These are phyloP conservation scores for Saccharomycopsis sp. DNA, from an alignment of 805 yeast genomes.

Conservation along the genomic window DNA sequence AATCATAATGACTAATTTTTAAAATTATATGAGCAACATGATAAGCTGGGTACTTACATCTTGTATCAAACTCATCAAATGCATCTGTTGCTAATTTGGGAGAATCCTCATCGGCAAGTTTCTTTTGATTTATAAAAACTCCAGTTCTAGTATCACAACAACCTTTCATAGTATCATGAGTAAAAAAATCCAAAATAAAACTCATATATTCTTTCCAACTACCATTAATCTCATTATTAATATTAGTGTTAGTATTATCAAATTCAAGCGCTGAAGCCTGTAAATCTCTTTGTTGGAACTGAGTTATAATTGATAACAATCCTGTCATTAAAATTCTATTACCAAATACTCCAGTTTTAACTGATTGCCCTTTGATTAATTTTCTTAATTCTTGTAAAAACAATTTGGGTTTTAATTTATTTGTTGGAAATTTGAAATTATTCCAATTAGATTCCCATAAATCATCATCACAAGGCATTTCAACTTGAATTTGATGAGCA, in stretches of 20 bases:
- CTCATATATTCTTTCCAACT: constrained; percentile 63
- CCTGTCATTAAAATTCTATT: constrained; percentile 61
- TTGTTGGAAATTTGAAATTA: constrained; percentile 17
- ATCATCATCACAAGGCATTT: constrained; percentile 53
- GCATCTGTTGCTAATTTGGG: not conserved
- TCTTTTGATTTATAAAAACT: constrained; percentile 1
- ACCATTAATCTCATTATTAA: too few relatives aligned
- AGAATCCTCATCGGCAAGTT: not conserved
- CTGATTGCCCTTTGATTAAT: constrained; percentile 10
- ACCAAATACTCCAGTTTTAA: constrained; percentile 34
- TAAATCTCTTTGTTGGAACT: constrained; percentile 62
- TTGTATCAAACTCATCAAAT: too few relatives aligned
- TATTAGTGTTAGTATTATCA: constrained; percentile 20
- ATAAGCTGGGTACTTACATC: constrained; percentile 57
- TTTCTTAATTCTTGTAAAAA: constrained; percentile 16
- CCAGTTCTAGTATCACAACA: constrained; percentile 23
- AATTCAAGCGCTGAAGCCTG: constrained; percentile 43
- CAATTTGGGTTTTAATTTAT: constrained; percentile 9
- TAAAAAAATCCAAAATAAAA: constrained; percentile 64
- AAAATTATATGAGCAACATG: constrained; percentile 67
- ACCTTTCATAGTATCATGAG: constrained; percentile 32
- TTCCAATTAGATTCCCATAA: constrained; percentile 36
- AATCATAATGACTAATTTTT: constrained; percentile 66
- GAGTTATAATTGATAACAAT: constrained; percentile 52
- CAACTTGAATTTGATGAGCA: constrained; percentile 49